Conservation (phyloP, 2,329 filamentous ascomycete genomes). For the Ascochyta clinopodiicola region DNA sequence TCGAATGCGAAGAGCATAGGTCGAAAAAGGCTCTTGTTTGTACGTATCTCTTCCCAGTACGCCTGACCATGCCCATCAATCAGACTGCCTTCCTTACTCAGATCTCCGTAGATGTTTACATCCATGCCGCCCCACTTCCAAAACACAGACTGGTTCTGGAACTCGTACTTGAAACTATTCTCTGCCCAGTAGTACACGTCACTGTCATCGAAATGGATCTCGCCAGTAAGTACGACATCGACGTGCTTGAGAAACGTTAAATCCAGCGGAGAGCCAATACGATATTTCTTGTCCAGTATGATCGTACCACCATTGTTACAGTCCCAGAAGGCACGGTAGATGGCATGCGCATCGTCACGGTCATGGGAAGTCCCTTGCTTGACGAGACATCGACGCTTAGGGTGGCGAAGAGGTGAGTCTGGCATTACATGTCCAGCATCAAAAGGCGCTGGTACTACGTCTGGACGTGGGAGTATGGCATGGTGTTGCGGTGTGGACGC, state of each 20-base stretch:
- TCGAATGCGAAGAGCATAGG: conserved; percentile 52
- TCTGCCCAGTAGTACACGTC: conserved; percentile 69
- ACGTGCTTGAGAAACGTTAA: conserved; percentile 65
- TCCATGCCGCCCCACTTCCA: conserved; percentile 67
- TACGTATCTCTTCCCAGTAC: conserved; percentile 40
- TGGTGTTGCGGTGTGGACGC: neutral
- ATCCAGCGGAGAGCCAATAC: conserved; percentile 65
- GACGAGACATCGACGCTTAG: conserved; percentile 7
- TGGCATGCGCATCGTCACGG: conserved; percentile 53
- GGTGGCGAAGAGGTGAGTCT: conserved; percentile 3
- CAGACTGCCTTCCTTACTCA: conserved; percentile 45
- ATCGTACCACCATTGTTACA: conserved; percentile 67
- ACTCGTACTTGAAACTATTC: conserved; percentile 64
- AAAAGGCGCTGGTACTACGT: neutral
- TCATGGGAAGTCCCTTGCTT: conserved; percentile 26
- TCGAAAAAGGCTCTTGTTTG: conserved; percentile 54
- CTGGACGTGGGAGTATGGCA: neutral
- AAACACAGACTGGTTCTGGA: conserved; percentile 67
- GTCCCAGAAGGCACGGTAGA: conserved; percentile 58
- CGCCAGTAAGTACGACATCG: conserved; percentile 57
- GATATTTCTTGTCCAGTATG: conserved; percentile 42
- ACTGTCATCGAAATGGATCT: conserved; percentile 63
- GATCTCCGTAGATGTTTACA: conserved; percentile 67
- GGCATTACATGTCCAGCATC: neutral
- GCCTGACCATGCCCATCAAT: conserved; percentile 65